Evolutionary conservation across 345 rosid species (phyloP), one percentile per base, ranked within the genome.

Genomic region (Gossypium thurberi): DNA sequence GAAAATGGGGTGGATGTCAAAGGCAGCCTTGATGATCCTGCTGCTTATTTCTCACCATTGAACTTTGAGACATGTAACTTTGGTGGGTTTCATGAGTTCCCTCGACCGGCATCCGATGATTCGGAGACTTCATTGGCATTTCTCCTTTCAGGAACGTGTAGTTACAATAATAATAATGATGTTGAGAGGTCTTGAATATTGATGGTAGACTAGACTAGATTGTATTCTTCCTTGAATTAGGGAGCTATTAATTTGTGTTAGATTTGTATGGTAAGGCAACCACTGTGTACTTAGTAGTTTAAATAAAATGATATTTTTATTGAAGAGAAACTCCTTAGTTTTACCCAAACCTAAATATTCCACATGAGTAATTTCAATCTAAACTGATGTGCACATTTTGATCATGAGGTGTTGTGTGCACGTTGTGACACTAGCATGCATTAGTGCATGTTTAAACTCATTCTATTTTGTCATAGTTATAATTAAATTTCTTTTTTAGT

Each of bases 41-140:
- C 84, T 1, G 68, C 73, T 77, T 87, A 46, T 79, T 86, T 86
- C 82, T 90, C 94, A 6, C 95, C 97, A 2, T 67, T 94, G 79
- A 86, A 80, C 85, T 88, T 88, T 3, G 98, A 95, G 50, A 79
- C 91, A 6, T 84, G 90, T 74, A 91, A 82, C 78, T 90, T 91
- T n/a, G 89, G 86, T 44, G 93, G 95, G 78, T 87, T 94, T 78
- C 88, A 81, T n/a, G 98, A 92, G 81, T 90, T 90, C 76, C 87
- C 91, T 26, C 86, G 90, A 79, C 85, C 88, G 15, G 70, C 88
- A 48, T 92, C 89, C 58, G 96, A 94, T 70, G 98, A 94, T 83
- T 81, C 99, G 26, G 96, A 90, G 58, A 87, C 71, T 76, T 81
- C 97, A 10, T 85, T 90, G 78, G 85, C 94, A 25, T 89, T 87